phyloP scores from a whole-genome alignment of 352 stramenopile genomes.

The Phytophthora lateralis region DNA sequence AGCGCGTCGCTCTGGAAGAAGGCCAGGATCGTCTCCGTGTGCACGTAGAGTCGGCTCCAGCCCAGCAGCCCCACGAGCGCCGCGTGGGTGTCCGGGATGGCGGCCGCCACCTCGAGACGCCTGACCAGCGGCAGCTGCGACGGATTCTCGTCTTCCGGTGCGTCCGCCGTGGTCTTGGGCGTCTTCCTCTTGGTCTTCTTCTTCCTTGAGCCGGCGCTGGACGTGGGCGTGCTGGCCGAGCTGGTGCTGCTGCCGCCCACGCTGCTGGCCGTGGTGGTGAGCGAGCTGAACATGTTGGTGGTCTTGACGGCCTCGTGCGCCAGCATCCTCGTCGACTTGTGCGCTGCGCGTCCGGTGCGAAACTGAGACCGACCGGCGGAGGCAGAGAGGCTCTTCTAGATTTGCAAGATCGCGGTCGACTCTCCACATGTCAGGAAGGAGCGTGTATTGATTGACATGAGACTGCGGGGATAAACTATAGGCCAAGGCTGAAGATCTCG shows the following conservation, averaged over 20 bases:
- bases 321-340: slow-evolving; percentile 25
- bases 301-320: slow-evolving; percentile 40
- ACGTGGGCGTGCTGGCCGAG: slow-evolving; percentile 31
- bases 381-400: slow-evolving; percentile 17
- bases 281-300: slow-evolving; percentile 46
- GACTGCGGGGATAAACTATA: slow-evolving; percentile 47
- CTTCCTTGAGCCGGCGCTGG: slow-evolving; percentile 27
- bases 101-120: slow-evolving; percentile 72
- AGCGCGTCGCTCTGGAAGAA: slow-evolving; percentile 80
- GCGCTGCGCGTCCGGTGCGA: slow-evolving; percentile 14
- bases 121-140: slow-evolving; percentile 53
- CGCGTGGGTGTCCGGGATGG: slow-evolving; percentile 69
- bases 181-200: slow-evolving; percentile 35
- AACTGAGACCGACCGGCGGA: slow-evolving; percentile 5
- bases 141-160: slow-evolving; percentile 28
- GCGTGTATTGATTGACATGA: slow-evolving; percentile 23
- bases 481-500: slow-evolving; percentile 82
- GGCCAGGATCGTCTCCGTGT: slow-evolving; percentile 66
- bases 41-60: slow-evolving; percentile 69
- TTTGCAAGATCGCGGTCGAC: slow-evolving; percentile 20
- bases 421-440: not conserved
- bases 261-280: slow-evolving; percentile 31
- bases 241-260: slow-evolving; percentile 31
- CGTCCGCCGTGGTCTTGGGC: slow-evolving; percentile 30
- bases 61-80: slow-evolving; percentile 74